Conservation (phyloP, 2,329 filamentous ascomycete species). For the Teratosphaeria epicoccoides region DNA sequence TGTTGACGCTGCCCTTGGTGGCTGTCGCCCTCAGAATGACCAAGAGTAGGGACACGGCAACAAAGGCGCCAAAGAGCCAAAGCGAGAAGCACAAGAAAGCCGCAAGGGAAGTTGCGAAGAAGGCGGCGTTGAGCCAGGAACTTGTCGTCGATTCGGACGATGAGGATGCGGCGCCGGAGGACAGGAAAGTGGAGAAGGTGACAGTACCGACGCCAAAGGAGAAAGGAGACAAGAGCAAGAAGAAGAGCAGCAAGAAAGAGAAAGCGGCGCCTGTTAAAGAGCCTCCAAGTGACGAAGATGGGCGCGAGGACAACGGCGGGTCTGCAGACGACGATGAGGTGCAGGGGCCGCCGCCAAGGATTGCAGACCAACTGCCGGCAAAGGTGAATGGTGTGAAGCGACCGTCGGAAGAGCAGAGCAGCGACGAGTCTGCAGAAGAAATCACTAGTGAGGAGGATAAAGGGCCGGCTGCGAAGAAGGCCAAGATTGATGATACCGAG, state of each 20-base stretch:
- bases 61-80: conserved; percentile 28
- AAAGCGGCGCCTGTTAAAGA: background rate
- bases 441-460: conserved; percentile 7
- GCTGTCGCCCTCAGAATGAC: background rate
- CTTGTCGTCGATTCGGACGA: conserved; percentile 8
- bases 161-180: conserved; percentile 23
- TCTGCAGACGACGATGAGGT: conserved; percentile 1
- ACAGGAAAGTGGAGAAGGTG: conserved; percentile 20
- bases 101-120: conserved; percentile 1
- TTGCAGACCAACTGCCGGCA: conserved; percentile 3
- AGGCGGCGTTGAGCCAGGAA: conserved; percentile 5
- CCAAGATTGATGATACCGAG: conserved; percentile 4
- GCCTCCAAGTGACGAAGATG: conserved; percentile 7
- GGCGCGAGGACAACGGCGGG: conserved; percentile 2
- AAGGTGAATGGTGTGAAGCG: conserved; percentile 23
- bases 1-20: background rate
- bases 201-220: conserved; percentile 8
- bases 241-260: background rate
- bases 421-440: conserved; percentile 6
- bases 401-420: conserved; percentile 10
- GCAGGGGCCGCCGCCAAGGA: background rate
- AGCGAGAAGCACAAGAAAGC: conserved; percentile 32
- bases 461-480: conserved; percentile 8
- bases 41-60: background rate
- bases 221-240: conserved; percentile 5